Conservation (phyloP, 176 grass and related monocot species). For the Rhynchospora tenuis region DNA sequence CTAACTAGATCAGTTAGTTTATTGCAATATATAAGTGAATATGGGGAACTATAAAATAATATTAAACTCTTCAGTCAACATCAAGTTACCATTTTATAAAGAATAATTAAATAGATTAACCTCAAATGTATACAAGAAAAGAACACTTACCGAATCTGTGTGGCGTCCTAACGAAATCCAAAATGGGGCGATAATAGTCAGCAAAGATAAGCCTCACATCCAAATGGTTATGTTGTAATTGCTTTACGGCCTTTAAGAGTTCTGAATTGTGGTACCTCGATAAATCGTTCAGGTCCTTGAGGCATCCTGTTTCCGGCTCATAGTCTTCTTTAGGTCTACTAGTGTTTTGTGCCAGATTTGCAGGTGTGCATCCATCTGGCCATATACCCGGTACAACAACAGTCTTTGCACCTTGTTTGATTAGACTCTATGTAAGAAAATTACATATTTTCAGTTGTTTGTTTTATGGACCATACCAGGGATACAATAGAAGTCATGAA, state of each 20-base stretch:
- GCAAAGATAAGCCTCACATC: slow-evolving; percentile 29
- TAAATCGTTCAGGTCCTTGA: slow-evolving; percentile 34
- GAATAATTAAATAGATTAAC: too few relatives aligned
- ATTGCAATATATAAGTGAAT: too few relatives aligned
- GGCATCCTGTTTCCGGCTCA: slow-evolving; percentile 34
- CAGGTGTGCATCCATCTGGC: slow-evolving; percentile 37
- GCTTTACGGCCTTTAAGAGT: slow-evolving; percentile 13
- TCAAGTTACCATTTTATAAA: too few relatives aligned
- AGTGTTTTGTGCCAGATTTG: background rate
- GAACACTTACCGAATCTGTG: too few relatives aligned
- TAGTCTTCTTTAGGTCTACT: slow-evolving; percentile 15
- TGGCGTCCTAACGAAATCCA: too few relatives aligned
- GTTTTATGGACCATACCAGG: background rate
- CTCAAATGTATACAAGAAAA: too few relatives aligned
- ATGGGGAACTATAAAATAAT: too few relatives aligned
- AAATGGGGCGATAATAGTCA: slow-evolving; percentile 31
- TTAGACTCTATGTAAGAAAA: slow-evolving; percentile 20
- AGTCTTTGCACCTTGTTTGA: slow-evolving; percentile 17
- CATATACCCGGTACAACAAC: slow-evolving; percentile 26
- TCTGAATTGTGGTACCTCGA: slow-evolving; percentile 33
- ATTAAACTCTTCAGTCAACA: too few relatives aligned
- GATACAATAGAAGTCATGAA: background rate
- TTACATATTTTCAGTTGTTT: background rate
- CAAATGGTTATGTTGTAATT: slow-evolving; percentile 26
- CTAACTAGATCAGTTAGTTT: too few relatives aligned